Evolutionary conservation across 768 basidiomycete genomes (phyloP).

Genomic region (Termitomyces sp.): DNA sequence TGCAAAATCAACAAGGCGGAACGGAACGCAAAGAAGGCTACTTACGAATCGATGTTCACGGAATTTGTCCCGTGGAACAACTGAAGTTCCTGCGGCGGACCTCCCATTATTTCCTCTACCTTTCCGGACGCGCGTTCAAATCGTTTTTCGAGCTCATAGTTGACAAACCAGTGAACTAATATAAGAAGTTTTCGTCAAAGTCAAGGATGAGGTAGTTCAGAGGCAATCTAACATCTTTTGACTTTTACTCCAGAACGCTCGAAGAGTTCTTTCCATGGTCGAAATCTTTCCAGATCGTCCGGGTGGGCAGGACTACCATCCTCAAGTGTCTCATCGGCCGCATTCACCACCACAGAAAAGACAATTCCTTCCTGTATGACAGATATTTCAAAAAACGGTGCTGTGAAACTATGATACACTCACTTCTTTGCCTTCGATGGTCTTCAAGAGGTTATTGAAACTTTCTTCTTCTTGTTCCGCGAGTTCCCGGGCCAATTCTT

Average conservation of each 20-base stretch:
- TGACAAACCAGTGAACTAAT: too few relatives aligned
- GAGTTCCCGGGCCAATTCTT: too few relatives aligned
- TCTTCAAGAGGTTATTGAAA: too few relatives aligned
- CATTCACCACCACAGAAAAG: background rate
- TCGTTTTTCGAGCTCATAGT: slow-evolving; percentile 3
- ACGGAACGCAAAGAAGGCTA: background rate
- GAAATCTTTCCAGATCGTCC: slow-evolving; percentile 1
- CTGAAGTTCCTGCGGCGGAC: background rate
- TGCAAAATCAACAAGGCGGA: background rate
- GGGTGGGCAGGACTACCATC: slow-evolving; percentile 6
- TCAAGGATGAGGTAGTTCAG: too few relatives aligned
- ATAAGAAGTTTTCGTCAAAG: too few relatives aligned
- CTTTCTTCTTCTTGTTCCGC: too few relatives aligned
- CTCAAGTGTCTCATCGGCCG: background rate
- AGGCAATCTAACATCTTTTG: background rate
- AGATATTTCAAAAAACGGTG: too few relatives aligned
- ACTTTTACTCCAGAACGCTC: background rate
- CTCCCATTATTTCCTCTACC: background rate
- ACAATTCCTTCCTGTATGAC: too few relatives aligned
- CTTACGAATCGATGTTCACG: background rate
- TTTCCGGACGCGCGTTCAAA: background rate
- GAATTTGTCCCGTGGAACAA: too few relatives aligned
- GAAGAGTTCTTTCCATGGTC: slow-evolving; percentile 4
- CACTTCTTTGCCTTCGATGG: too few relatives aligned
- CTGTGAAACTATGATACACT: too few relatives aligned